These are phyloP conservation scores for Saccharomycopsis oosterbeekiorum DNA, from an alignment of 805 yeast genomes.

Conservation along the genomic window DNA sequence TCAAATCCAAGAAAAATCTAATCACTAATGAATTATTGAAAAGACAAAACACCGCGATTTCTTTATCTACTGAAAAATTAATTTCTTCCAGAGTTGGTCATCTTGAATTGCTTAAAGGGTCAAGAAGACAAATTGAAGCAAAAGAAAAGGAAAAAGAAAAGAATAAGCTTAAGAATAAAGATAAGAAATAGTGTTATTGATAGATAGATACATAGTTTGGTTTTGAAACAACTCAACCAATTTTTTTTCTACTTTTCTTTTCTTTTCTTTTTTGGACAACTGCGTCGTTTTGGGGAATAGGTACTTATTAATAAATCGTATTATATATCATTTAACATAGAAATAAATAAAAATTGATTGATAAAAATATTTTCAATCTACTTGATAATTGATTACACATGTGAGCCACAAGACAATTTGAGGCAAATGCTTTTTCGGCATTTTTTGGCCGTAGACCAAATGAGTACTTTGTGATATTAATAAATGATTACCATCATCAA, in stretches of 20 bases:
- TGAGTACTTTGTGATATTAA: no score
- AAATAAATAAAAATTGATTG: no score
- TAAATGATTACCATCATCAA: no score
- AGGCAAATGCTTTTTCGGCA: no score
- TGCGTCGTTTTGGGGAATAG: not conserved
- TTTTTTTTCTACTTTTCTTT: not conserved
- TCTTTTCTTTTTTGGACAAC: not conserved
- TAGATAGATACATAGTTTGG: not conserved
- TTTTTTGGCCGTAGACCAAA: no score
- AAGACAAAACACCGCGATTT: constrained; percentile 10
- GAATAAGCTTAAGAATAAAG: constrained; percentile 21
- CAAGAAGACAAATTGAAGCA: constrained; percentile 74
- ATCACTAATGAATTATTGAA: constrained; percentile 16
- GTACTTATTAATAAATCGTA: not conserved
- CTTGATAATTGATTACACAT: no score
- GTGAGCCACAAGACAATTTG: no score
- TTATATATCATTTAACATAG: not conserved
- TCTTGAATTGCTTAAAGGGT: constrained; percentile 81
- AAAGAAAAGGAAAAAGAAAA: constrained; percentile 42
- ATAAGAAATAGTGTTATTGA: no score
- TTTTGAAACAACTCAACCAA: not conserved
- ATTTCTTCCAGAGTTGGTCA: constrained; percentile 91
- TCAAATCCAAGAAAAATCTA: constrained; percentile 32
- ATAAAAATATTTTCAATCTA: no score
- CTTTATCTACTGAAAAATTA: constrained; percentile 62